These are phyloP conservation scores for Podila clonocystis DNA, from an alignment of 192 early-diverging fungal species.

Conservation along the genomic window DNA sequence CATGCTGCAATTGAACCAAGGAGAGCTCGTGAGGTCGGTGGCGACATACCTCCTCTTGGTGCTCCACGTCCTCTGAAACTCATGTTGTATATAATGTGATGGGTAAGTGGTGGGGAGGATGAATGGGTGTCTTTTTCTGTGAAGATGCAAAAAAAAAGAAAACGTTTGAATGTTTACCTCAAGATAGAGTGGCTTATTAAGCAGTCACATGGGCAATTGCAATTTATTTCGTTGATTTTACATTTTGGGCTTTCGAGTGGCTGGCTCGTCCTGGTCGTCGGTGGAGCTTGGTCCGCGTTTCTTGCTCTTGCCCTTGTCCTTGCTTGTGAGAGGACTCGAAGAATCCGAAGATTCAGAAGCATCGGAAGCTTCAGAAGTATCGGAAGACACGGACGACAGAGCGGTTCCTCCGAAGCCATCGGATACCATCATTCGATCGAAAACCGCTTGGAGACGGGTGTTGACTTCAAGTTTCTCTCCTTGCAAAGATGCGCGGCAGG, in stretches of 20 bases:
- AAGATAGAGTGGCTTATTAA: background rate
- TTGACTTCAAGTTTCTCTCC: background rate
- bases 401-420: too few relatives aligned
- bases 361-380: too few relatives aligned
- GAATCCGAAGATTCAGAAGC: too few relatives aligned
- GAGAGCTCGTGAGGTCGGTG: background rate
- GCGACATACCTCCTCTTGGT: constrained; percentile 32
- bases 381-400: too few relatives aligned
- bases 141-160: constrained; percentile 5
- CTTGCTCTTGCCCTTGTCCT: background rate
- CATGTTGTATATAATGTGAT: constrained; percentile 27
- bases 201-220: background rate
- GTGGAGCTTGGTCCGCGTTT: background rate
- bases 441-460: too few relatives aligned
- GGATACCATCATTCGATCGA: too few relatives aligned
- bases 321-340: too few relatives aligned
- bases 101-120: constrained; percentile 1
- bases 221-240: background rate
- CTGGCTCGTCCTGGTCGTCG: too few relatives aligned
- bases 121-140: background rate
- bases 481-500: constrained; percentile 32
- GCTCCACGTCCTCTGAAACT: constrained; percentile 49
- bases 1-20: too few relatives aligned
- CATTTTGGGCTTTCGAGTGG: background rate
- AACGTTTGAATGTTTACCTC: constrained; percentile 1